Conservation (phyloP, 108 stramenopile genomes). For the Phaeodactylum tricornutum region DNA sequence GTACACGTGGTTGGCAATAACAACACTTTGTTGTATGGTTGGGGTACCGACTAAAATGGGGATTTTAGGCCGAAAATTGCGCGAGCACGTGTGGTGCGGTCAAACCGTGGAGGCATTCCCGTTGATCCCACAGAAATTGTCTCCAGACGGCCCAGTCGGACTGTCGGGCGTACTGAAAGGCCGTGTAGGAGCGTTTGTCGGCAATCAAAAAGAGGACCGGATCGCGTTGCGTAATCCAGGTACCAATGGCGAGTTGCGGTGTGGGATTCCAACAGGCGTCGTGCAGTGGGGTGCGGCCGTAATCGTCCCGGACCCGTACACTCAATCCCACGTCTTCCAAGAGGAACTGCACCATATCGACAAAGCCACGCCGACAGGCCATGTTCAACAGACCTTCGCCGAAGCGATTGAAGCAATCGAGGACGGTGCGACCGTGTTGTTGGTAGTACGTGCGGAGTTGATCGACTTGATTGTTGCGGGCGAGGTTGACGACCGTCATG, state of each 20-base stretch:
- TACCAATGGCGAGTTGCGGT: slow-evolving; percentile 43
- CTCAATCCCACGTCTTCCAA: slow-evolving; percentile 31
- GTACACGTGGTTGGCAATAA: too few species aligned
- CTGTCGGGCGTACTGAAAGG: slow-evolving; percentile 63
- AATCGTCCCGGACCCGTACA: slow-evolving; percentile 67
- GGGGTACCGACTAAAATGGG: too few species aligned
- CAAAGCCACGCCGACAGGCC: slow-evolving; percentile 70
- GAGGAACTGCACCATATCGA: slow-evolving; percentile 46
- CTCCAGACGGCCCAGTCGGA: slow-evolving; percentile 56
- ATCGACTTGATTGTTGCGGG: slow-evolving; percentile 40
- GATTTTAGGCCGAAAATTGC: too few species aligned
- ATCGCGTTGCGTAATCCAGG: slow-evolving; percentile 38
- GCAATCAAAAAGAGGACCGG: slow-evolving; percentile 43
- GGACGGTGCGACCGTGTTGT: slow-evolving; percentile 8
- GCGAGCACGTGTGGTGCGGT: too few species aligned
- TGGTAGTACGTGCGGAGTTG: slow-evolving; percentile 21
- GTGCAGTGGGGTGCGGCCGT: slow-evolving; percentile 78
- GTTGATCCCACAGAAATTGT: slow-evolving; percentile 38
- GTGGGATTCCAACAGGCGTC: slow-evolving; percentile 80
- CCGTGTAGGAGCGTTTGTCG: slow-evolving; percentile 52
- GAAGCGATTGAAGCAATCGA: slow-evolving; percentile 72
- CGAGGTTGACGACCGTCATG: slow-evolving; percentile 33
- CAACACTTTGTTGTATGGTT: too few species aligned
- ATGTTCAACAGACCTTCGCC: slow-evolving; percentile 79
- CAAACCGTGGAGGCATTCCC: too few species aligned